Base-by-base conservation (phyloP, 345 rosid species). In the Pistacia atlantica region DNA sequence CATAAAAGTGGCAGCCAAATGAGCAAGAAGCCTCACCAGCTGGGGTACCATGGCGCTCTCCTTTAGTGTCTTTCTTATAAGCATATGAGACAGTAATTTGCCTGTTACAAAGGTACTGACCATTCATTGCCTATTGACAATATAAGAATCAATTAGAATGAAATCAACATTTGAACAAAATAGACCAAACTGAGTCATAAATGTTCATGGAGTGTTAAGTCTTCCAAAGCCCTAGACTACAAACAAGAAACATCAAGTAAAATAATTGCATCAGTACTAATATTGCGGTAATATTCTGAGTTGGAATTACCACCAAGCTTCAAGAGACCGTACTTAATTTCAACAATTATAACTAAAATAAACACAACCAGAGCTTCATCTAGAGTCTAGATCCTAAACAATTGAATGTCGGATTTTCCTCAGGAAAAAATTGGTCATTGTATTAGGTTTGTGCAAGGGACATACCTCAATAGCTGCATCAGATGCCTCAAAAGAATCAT, bases 1-100 rank as follows among this genome's bases (percentile, higher is more conserved):
- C 54, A 42, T 17, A 67, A 25, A n/a, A 52, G 20, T 51, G 51
- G 38, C 4, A 79, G 56, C 31, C 45, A 20, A 56, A 64, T 25
- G 20, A 38, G 70, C 25, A 28, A 52, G 79, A 83, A 72, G 48
- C 38, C 83, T 86, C 75, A 95, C 99, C 99, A 90, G 98, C 99
- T 28, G 97, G 97, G 59, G 99, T 93, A 65, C 98, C 99, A 48
- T 96, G 97, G 31, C 98, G 97, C 84, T 96, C 98, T 80, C 99
- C 98, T 84, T 96, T 96, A 11, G 99, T 92, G 83, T 96, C 99
- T 87, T 96, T 96, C 91, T 96, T 96, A 75, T 93, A 93, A 6
- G 98, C 99, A 76, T 96, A 93, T 4, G 99, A 97, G 31, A 92
- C 99, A 42, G 99, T 92, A 80, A 97, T 94, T 84, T 94, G 97